Evolutionary conservation across 495 filamentous ascomycete species (phyloP).

Genomic region (Oleoguttula mirabilis): DNA sequence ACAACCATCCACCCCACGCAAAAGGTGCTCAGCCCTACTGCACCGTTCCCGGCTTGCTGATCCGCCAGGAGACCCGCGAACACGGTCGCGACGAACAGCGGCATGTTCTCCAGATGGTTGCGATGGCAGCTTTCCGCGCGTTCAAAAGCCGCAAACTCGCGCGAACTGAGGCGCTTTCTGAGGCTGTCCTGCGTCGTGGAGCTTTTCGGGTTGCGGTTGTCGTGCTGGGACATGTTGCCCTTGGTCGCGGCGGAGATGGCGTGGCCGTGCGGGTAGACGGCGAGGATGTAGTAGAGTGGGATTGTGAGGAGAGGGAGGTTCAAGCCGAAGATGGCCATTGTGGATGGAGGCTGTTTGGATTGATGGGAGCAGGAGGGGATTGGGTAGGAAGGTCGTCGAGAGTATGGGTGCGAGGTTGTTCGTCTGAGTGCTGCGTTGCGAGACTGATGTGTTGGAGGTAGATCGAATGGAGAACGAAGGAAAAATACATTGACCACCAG

Average conservation of each 20-base stretch:
- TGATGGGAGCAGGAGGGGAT: too few species aligned
- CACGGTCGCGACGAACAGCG: constrained; percentile 32
- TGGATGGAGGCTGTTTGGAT: too few species aligned
- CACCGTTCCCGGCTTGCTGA: not conserved
- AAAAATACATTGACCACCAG: too few species aligned
- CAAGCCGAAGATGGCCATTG: too few species aligned
- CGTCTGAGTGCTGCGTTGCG: too few species aligned
- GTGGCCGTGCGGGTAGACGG: constrained; percentile 29
- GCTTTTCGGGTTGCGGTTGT: constrained; percentile 31
- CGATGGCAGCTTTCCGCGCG: constrained; percentile 33
- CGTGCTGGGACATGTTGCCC: constrained; percentile 21
- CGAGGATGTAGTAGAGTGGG: constrained; percentile 30
- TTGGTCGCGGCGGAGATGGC: constrained; percentile 21
- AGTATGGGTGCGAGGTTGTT: too few species aligned
- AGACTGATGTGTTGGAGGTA: too few species aligned
- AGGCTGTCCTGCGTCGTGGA: constrained; percentile 18
- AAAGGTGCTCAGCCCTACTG: constrained; percentile 5
- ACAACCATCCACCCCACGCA: constrained; percentile 10
- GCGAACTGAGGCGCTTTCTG: constrained; percentile 21
- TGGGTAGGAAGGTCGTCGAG: too few species aligned
- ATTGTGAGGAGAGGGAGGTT: constrained; percentile 32
- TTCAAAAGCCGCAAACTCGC: constrained; percentile 27
- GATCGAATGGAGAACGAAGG: too few species aligned
- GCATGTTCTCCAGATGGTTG: constrained; percentile 36
- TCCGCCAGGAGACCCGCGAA: constrained; percentile 13